Percentiles rank a stretch among this genome's conserved stretches.
phyloP scores from a whole-genome alignment of 768 basidiomycete genomes.

The Cystobasidium onofrii region DNA sequence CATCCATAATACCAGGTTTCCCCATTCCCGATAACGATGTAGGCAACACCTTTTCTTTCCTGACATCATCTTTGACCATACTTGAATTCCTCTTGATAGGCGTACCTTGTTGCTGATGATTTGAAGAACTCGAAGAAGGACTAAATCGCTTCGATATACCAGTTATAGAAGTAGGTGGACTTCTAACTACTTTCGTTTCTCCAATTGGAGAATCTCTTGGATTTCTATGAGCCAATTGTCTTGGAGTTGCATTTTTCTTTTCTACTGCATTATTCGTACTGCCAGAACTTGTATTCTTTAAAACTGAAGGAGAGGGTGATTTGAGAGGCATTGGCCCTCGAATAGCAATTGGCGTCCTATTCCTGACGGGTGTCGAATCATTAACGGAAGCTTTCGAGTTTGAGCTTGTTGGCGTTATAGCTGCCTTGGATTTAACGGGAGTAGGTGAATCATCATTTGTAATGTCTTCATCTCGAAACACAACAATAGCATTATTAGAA shows the following conservation, averaged over 20 bases:
- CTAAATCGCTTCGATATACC: neutral
- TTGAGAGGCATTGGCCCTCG: neutral
- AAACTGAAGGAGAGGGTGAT: neutral
- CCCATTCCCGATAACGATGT: neutral
- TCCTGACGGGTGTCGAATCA: neutral
- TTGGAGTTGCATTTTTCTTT: neutral
- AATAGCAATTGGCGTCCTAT: neutral
- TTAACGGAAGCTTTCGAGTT: neutral
- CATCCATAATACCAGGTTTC: conserved; percentile 15
- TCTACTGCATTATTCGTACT: neutral
- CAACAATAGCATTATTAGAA: neutral
- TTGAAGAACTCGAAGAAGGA: neutral
- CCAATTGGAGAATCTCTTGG: conserved; percentile 15
- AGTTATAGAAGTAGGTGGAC: neutral
- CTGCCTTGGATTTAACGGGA: neutral
- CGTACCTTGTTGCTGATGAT: neutral
- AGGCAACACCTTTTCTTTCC: neutral
- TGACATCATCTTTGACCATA: neutral
- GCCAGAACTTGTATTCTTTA: neutral
- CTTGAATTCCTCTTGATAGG: neutral
- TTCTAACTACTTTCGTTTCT: conserved; percentile 17
- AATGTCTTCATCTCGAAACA: neutral
- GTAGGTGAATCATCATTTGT: neutral
- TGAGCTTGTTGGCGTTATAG: neutral
- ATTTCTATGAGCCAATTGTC: conserved; percentile 21